phyloP scores from a whole-genome alignment of 2,329 filamentous ascomycete genomes.

The Aspergillus hiratsukae region DNA sequence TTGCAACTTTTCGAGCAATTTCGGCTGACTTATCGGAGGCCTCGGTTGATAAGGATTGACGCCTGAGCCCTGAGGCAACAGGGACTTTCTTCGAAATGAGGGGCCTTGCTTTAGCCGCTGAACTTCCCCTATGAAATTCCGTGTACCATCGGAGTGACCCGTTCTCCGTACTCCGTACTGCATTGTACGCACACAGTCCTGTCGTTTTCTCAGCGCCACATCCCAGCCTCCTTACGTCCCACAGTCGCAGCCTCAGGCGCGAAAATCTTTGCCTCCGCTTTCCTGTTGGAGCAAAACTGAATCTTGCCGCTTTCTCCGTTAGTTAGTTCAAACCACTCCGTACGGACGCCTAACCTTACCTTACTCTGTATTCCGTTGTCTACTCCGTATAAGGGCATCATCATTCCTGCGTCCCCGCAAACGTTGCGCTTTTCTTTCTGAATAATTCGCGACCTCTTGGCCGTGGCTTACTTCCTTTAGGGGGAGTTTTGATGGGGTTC shows the following conservation, averaged over 20 bases:
- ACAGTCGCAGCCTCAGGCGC: conserved; percentile 17
- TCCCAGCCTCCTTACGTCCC: conserved; percentile 11
- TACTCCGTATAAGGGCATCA: background rate
- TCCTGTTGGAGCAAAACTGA: conserved; percentile 20
- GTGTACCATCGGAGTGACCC: no score
- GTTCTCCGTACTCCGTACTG: conserved; percentile 4
- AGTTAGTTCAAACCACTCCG: conserved; percentile 1
- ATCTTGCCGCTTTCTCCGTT: conserved; percentile 22
- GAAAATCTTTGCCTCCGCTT: conserved; percentile 16
- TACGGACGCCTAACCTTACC: background rate
- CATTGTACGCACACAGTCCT: conserved; percentile 11
- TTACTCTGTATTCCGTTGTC: background rate
- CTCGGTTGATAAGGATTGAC: background rate
- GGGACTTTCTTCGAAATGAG: background rate
- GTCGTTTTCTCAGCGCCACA: background rate
- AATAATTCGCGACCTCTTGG: conserved; percentile 6
- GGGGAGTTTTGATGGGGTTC: background rate
- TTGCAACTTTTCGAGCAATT: background rate
- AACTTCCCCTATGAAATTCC: background rate
- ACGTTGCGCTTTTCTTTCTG: conserved; percentile 13
- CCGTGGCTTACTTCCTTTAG: conserved; percentile 3
- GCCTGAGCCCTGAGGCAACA: background rate
- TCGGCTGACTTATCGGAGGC: background rate
- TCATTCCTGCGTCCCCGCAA: conserved; percentile 15
- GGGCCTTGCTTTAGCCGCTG: background rate